Conservation (phyloP, 306 rosid species). For the Quercus variabilis region DNA sequence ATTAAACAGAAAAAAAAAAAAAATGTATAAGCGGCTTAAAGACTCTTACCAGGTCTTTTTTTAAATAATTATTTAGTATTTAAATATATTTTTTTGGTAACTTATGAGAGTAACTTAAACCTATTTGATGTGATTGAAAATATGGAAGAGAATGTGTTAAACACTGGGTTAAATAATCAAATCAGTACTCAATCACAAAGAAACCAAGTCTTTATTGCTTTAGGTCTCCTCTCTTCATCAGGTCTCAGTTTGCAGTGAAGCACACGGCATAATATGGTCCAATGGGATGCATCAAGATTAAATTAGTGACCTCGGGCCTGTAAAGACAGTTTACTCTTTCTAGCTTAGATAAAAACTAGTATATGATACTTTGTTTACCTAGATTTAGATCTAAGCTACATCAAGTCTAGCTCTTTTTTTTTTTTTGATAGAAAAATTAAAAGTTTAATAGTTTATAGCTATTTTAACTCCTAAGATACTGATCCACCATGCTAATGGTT, state of each 20-base stretch:
- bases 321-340: too few relatives aligned
- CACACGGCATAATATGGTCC: too few relatives aligned
- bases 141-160: background rate
- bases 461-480: background rate
- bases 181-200: background rate
- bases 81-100: background rate
- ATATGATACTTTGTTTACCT: background rate
- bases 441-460: background rate
- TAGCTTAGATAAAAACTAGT: background rate
- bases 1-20: background rate
- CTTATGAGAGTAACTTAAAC: background rate
- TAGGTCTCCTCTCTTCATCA: conserved; percentile 22
- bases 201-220: conserved; percentile 3
- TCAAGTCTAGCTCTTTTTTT: background rate
- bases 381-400: conserved; percentile 15
- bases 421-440: too few relatives aligned
- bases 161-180: background rate
- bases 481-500: background rate
- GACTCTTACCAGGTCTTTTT: background rate
- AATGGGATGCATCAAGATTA: background rate
- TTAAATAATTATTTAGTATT: background rate
- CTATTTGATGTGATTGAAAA: background rate
- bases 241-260: background rate
- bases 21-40: background rate
- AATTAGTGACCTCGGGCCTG: background rate